Conservation (phyloP, 257 asterid species). For the Lantana camara region DNA sequence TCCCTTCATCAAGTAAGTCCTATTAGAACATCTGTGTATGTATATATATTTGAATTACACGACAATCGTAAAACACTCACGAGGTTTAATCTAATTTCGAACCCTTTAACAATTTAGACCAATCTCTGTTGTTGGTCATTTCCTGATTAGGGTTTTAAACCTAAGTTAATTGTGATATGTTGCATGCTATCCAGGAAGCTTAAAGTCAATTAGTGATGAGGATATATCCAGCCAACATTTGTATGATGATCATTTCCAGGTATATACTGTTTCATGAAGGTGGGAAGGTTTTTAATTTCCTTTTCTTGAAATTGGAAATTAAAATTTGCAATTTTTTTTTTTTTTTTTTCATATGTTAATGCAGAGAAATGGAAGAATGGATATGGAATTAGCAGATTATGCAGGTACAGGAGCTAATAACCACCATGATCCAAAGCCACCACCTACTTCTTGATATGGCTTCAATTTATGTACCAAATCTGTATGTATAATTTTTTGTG, state of each 20-base stretch:
- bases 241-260: conserved; percentile 31
- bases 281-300: too few relatives aligned
- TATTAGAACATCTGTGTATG: too few relatives aligned
- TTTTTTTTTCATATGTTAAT: too few relatives aligned
- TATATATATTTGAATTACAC: too few relatives aligned
- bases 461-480: too few relatives aligned
- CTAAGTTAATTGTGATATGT: neutral
- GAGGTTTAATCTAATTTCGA: too few relatives aligned
- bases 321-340: neutral
- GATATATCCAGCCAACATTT: conserved; percentile 19
- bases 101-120: too few relatives aligned
- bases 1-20: conserved; percentile 50
- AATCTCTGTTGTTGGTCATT: too few relatives aligned
- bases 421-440: conserved; percentile 47
- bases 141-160: too few relatives aligned
- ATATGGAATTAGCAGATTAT: conserved; percentile 41
- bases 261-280: neutral
- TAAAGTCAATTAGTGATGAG: conserved; percentile 25
- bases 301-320: neutral
- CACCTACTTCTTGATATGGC: conserved; percentile 33
- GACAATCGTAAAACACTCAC: too few relatives aligned
- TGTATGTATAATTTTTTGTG: too few relatives aligned
- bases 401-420: conserved; percentile 59
- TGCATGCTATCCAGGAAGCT: conserved; percentile 42
- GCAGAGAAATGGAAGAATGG: conserved; percentile 40